phyloP scores from a whole-genome alignment of 306 rosid species.

The Malus domestica region DNA sequence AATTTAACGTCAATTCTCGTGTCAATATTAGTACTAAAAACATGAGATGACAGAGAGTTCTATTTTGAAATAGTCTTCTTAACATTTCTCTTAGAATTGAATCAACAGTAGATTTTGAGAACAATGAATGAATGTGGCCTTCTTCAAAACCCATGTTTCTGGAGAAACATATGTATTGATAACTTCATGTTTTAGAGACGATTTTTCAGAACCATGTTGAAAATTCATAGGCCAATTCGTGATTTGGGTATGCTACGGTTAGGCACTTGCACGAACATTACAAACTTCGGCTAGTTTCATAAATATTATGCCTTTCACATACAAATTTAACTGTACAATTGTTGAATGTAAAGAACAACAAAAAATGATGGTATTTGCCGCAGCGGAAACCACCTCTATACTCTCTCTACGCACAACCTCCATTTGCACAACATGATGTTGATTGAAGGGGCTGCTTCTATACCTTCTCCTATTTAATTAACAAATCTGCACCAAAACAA shows the following conservation, averaged over 20 bases:
- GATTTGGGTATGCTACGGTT: no score
- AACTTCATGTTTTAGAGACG: no score
- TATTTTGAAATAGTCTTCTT: accelerated
- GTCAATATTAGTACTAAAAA: no score
- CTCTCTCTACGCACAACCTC: not conserved
- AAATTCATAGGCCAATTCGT: no score
- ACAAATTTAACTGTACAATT: conserved; percentile 21
- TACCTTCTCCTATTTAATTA: not conserved
- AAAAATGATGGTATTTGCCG: not conserved
- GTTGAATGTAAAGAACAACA: not conserved
- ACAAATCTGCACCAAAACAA: not conserved
- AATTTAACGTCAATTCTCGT: no score
- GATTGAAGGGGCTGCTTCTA: not conserved
- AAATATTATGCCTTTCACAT: not conserved
- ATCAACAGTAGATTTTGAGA: no score
- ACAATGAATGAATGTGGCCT: no score
- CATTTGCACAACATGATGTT: not conserved
- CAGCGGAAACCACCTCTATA: not conserved
- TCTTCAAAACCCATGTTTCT: no score
- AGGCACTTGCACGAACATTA: no score
- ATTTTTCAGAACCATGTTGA: no score
- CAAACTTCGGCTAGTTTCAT: not conserved
- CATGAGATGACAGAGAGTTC: accelerated
- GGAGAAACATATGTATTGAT: no score
- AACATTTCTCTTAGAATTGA: no score